Conservation (phyloP, 2,329 filamentous ascomycete species). For the Exophiala lecanii-corni region DNA sequence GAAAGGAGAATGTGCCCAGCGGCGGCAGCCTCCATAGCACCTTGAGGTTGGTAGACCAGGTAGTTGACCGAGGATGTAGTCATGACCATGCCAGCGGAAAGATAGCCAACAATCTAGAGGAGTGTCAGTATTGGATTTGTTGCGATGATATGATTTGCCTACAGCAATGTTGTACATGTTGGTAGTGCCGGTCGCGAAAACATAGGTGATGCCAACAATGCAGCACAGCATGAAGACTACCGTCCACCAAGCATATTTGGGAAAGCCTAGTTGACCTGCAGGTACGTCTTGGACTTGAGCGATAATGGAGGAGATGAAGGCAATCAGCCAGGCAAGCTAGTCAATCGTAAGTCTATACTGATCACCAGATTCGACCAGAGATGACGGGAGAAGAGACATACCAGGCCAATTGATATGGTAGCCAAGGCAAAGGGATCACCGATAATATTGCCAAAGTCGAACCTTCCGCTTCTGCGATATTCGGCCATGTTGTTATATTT, state of each 20-base stretch:
- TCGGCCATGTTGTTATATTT: conserved; percentile 41
- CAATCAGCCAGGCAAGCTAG: conserved; percentile 91
- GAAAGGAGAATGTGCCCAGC: conserved; percentile 92
- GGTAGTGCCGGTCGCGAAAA: conserved; percentile 77
- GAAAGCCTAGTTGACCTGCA: conserved; percentile 49
- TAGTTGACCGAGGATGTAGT: conserved; percentile 82
- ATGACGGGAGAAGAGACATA: conserved; percentile 48
- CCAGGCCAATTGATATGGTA: conserved; percentile 84
- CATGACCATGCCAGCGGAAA: conserved; percentile 76
- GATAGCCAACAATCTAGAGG: conserved; percentile 70
- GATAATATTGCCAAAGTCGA: conserved; percentile 82
- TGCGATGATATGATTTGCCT: conserved; percentile 31
- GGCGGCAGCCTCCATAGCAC: conserved; percentile 75
- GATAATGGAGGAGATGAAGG: conserved; percentile 81
- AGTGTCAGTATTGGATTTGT: conserved; percentile 27
- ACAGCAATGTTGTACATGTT: conserved; percentile 87
- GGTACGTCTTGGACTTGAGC: conserved; percentile 54
- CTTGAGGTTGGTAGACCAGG: conserved; percentile 70
- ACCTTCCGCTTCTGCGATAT: conserved; percentile 31
- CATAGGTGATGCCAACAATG: conserved; percentile 73
- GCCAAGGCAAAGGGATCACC: conserved; percentile 95
- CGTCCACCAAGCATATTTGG: conserved; percentile 90
- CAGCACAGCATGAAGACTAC: conserved; percentile 79
- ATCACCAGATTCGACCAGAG: neutral
- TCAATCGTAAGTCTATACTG: conserved; percentile 43